Evolutionary conservation across 768 basidiomycete genomes (phyloP).

Genomic region (Amanita fuliginea): DNA sequence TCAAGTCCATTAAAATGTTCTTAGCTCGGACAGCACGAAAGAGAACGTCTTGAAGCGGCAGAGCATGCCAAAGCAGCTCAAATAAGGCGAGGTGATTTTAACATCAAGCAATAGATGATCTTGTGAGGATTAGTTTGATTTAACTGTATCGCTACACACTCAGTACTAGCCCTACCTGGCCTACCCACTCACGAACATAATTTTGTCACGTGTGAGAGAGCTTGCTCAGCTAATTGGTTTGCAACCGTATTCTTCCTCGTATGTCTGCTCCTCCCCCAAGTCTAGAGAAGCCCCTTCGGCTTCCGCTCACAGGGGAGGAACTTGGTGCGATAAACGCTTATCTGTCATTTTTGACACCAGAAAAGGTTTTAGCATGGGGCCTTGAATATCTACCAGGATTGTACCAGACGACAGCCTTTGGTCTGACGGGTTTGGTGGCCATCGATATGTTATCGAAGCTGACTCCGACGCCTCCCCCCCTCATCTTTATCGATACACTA

Average conservation of each 20-base stretch:
- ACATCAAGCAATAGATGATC: not conserved
- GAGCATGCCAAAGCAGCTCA: not conserved
- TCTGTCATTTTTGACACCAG: conserved; percentile 62
- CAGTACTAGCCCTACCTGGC: not conserved
- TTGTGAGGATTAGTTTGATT: not conserved
- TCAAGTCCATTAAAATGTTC: not conserved
- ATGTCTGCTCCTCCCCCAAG: conserved; percentile 1
- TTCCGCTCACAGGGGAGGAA: conserved; percentile 48
- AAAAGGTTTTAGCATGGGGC: conserved; percentile 83
- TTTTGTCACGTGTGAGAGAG: not conserved
- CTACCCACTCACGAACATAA: not conserved
- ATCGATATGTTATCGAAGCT: conserved; percentile 92
- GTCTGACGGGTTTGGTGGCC: conserved; percentile 87
- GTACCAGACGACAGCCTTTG: conserved; percentile 94
- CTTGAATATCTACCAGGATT: conserved; percentile 67
- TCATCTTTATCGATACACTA: conserved; percentile 95
- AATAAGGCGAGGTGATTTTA: not conserved
- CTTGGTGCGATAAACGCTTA: conserved; percentile 64
- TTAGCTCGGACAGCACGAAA: conserved; percentile 14
- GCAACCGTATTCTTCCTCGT: not conserved
- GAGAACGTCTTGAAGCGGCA: conserved; percentile 10
- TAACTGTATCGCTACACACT: not conserved
- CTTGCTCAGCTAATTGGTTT: no score
- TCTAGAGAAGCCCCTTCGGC: conserved; percentile 34
- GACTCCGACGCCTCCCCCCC: conserved; percentile 54